Conservation (phyloP, 805 yeast species). For the Yarrowia alimentaria region DNA sequence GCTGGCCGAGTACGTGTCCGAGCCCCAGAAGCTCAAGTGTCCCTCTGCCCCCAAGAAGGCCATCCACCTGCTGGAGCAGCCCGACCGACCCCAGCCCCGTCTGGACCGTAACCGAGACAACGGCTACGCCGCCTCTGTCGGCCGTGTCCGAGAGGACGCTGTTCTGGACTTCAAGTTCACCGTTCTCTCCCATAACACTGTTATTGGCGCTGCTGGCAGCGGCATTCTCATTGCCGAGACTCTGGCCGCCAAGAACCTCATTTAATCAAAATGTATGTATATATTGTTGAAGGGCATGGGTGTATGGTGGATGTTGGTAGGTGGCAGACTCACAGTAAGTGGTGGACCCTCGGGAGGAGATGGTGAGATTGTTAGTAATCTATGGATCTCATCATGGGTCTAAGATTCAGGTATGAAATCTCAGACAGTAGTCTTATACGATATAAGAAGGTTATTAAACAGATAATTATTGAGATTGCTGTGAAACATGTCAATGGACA, state of each 20-base stretch:
- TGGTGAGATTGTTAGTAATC: too few relatives aligned
- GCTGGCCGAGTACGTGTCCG: slow-evolving; percentile 73
- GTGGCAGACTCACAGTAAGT: too few relatives aligned
- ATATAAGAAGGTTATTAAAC: too few relatives aligned
- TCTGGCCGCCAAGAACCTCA: slow-evolving; percentile 68
- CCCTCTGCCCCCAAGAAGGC: slow-evolving; percentile 91
- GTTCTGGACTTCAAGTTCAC: slow-evolving; percentile 95
- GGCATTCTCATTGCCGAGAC: slow-evolving; percentile 95
- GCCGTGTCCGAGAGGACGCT: slow-evolving; percentile 90
- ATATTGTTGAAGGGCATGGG: too few relatives aligned
- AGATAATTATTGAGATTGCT: too few relatives aligned
- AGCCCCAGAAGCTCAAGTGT: slow-evolving; percentile 76
- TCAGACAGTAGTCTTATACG: too few relatives aligned
- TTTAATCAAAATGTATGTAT: too few relatives aligned
- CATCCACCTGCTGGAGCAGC: slow-evolving; percentile 86
- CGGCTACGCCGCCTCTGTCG: slow-evolving; percentile 93
- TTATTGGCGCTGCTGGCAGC: slow-evolving; percentile 98
- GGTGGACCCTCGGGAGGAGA: too few relatives aligned
- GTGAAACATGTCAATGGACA: too few relatives aligned
- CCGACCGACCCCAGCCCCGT: slow-evolving; percentile 96
- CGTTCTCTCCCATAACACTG: slow-evolving; percentile 93
- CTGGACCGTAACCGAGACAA: slow-evolving; percentile 92
- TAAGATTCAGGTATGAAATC: too few relatives aligned
- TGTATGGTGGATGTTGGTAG: too few relatives aligned
- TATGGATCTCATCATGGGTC: too few relatives aligned